Evolutionary conservation across 83 land plant genomes (phyloP).

Genomic region (Picea engelmannii): DNA sequence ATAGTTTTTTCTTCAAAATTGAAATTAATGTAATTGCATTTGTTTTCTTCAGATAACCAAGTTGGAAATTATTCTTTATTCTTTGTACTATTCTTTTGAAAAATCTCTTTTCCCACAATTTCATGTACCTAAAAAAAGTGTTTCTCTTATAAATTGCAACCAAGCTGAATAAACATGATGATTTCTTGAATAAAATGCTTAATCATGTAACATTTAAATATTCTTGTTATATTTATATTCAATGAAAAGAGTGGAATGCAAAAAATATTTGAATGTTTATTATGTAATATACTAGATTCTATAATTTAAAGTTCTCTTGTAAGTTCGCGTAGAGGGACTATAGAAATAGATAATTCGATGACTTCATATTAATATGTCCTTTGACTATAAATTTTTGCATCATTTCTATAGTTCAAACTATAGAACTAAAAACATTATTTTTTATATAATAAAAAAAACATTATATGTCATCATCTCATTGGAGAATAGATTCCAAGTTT

Average conservation of each 20-base stretch:
- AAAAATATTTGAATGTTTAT: not conserved
- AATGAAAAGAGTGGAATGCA: not conserved
- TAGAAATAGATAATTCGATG: too few species aligned
- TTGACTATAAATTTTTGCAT: too few species aligned
- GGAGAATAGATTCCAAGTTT: too few species aligned
- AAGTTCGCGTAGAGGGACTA: too few species aligned
- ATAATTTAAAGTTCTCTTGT: too few species aligned
- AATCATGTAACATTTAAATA: not conserved
- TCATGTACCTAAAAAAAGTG: constrained; percentile 12
- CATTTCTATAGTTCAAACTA: too few species aligned
- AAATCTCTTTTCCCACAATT: constrained; percentile 66
- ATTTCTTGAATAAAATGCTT: not conserved
- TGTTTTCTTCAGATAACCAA: constrained; percentile 76
- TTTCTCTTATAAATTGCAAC: not conserved
- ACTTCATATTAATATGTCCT: too few species aligned
- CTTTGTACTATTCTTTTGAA: constrained; percentile 76
- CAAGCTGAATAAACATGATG: not conserved
- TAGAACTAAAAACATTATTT: too few species aligned
- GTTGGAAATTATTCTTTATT: constrained; percentile 86
- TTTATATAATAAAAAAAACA: too few species aligned
- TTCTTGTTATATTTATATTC: not conserved
- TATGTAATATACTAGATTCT: not conserved
- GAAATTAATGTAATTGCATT: not conserved
- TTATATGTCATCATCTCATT: too few species aligned
- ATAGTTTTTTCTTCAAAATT: not conserved